Conservation (phyloP, 2,329 filamentous ascomycete genomes). For the Neoascochyta sp. region DNA sequence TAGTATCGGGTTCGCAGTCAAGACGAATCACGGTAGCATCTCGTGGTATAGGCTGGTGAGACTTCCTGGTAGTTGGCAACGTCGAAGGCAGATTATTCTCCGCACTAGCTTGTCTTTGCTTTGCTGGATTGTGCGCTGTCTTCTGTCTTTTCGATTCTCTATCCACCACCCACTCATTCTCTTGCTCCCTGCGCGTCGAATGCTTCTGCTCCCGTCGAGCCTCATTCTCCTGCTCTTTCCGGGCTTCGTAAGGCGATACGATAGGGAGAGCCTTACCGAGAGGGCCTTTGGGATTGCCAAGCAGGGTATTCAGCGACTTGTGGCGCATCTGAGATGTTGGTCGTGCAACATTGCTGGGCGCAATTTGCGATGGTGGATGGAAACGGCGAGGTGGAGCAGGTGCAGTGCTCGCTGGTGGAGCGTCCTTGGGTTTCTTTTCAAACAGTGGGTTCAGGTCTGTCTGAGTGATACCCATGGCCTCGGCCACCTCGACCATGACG, state of each 20-base stretch:
- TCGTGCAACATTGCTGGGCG: constrained; percentile 10
- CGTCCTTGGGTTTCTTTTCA: constrained; percentile 59
- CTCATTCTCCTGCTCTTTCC: constrained; percentile 22
- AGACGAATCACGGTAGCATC: constrained; percentile 35
- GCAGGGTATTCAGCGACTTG: constrained; percentile 59
- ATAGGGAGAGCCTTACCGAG: constrained; percentile 59
- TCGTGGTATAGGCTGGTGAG: constrained; percentile 15
- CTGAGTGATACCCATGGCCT: constrained; percentile 66
- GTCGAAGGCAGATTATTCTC: too few species aligned
- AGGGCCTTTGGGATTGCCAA: constrained; percentile 62
- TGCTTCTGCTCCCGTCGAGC: constrained; percentile 35
- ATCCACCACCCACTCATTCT: constrained; percentile 31
- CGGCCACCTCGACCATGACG: constrained; percentile 75
- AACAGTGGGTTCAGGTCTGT: constrained; percentile 76
- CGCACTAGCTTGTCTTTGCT: too few species aligned
- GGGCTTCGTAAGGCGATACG: constrained; percentile 64
- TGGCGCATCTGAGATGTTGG: constrained; percentile 46
- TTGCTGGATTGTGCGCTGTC: constrained; percentile 14
- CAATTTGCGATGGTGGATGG: constrained; percentile 14
- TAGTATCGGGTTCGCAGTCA: constrained; percentile 31
- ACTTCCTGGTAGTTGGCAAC: constrained; percentile 14
- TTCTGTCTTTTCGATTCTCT: constrained; percentile 42
- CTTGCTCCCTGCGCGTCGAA: constrained; percentile 19
- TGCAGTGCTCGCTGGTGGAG: constrained; percentile 15
- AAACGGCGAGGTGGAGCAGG: constrained; percentile 17